phyloP scores from a whole-genome alignment of 441 rosid species.

The Erodium chrysanthum region DNA sequence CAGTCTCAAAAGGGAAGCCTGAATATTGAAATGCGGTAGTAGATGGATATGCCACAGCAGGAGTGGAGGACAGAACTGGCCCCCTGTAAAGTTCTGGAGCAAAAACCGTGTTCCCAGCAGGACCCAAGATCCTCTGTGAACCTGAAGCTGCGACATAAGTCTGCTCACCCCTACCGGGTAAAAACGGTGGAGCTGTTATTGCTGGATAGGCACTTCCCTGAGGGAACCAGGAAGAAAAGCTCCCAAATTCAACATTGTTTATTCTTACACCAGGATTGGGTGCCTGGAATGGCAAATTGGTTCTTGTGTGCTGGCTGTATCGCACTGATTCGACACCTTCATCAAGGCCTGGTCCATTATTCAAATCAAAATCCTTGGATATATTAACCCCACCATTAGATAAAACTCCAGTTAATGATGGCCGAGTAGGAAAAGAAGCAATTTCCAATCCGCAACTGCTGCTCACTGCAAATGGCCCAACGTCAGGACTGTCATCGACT shows the following conservation, averaged over 20 bases:
- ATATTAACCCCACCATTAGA: background rate
- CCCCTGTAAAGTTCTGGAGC: conserved; percentile 26
- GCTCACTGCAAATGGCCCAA: background rate
- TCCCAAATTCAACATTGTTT: conserved; percentile 13
- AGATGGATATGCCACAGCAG: conserved; percentile 28
- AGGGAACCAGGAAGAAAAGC: conserved; percentile 14
- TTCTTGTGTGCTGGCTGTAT: conserved; percentile 2
- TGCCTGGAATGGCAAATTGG: conserved; percentile 9
- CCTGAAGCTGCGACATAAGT: conserved; percentile 20
- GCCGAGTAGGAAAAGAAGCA: background rate
- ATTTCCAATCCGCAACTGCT: conserved; percentile 3
- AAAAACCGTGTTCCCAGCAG: conserved; percentile 25
- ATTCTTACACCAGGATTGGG: conserved; percentile 7
- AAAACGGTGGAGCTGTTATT: conserved; percentile 12
- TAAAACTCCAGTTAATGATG: background rate
- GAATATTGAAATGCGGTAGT: conserved; percentile 33
- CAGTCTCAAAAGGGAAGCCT: conserved; percentile 30
- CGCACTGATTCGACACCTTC: conserved; percentile 11
- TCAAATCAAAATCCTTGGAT: conserved; percentile 15
- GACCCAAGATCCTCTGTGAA: conserved; percentile 27
- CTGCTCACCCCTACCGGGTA: conserved; percentile 19
- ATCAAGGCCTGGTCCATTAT: conserved; percentile 15
- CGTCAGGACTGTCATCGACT: conserved; percentile 8
- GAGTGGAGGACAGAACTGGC: conserved; percentile 32
- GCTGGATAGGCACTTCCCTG: conserved; percentile 7